Conservation (phyloP, 1,284 basidiomycete genomes). For the Ceratobasidium sp. region DNA sequence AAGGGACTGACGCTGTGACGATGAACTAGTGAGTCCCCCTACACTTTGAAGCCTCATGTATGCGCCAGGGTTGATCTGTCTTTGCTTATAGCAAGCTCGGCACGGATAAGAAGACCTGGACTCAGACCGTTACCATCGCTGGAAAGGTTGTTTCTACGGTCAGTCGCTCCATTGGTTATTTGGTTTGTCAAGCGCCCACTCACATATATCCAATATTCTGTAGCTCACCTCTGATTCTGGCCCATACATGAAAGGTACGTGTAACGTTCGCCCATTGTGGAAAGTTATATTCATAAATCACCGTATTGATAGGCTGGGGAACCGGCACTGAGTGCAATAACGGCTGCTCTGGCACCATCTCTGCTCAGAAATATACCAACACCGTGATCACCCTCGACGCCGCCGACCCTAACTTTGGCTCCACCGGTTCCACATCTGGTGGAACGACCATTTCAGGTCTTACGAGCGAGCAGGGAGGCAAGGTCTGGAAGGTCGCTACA, state of each 20-base stretch:
- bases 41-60: neutral
- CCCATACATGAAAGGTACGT: constrained; percentile 39
- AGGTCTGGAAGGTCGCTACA: constrained; percentile 40
- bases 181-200: neutral
- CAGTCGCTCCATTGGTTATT: neutral
- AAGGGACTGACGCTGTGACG: constrained; percentile 32
- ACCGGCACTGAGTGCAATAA: constrained; percentile 42
- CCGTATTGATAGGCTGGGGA: constrained; percentile 42
- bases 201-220: neutral
- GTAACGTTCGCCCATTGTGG: no score
- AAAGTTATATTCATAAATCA: no score
- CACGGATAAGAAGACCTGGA: constrained; percentile 35
- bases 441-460: constrained; percentile 34
- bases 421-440: constrained; percentile 26
- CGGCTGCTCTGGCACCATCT: constrained; percentile 37
- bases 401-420: constrained; percentile 42
- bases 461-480: constrained; percentile 39
- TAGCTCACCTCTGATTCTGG: constrained; percentile 37
- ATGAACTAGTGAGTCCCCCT: constrained; percentile 34
- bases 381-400: constrained; percentile 42
- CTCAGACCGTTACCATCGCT: constrained; percentile 31
- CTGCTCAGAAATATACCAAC: constrained; percentile 43
- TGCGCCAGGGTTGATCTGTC: neutral
- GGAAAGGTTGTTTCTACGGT: constrained; percentile 37
- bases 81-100: constrained; percentile 1